A percentile compares a stretch with the other conserved stretches of the same genome.
phyloP scores from a whole-genome alignment of 495 filamentous ascomycete genomes.

The Amniculicola lignicola region DNA sequence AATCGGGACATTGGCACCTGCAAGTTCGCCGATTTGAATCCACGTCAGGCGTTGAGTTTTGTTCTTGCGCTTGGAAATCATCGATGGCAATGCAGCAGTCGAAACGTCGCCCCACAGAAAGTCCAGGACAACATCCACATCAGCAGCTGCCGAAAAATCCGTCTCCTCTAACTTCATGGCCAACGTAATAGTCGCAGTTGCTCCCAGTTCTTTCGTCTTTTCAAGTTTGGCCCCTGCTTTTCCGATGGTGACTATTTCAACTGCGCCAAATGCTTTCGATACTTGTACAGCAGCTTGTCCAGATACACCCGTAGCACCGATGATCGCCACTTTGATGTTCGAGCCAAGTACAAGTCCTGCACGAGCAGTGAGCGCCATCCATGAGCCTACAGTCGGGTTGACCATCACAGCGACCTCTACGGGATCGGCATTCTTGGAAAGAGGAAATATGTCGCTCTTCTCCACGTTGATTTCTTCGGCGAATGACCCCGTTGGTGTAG shows the following conservation, averaged over 20 bases:
- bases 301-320: slow-evolving; percentile 47
- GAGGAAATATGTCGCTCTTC: slow-evolving; percentile 30
- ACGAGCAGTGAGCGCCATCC: slow-evolving; percentile 44
- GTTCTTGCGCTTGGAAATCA: slow-evolving; percentile 11
- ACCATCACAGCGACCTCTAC: slow-evolving; percentile 45
- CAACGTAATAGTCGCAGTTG: slow-evolving; percentile 43
- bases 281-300: slow-evolving; percentile 44
- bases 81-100: slow-evolving; percentile 17
- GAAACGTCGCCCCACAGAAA: slow-evolving; percentile 34
- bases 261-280: slow-evolving; percentile 44
- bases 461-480: slow-evolving; percentile 44
- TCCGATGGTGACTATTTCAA: slow-evolving; percentile 44
- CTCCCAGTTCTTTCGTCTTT: slow-evolving; percentile 40
- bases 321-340: slow-evolving; percentile 44
- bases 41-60: slow-evolving; percentile 25
- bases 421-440: slow-evolving; percentile 43
- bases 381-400: slow-evolving; percentile 49
- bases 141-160: slow-evolving; percentile 40
- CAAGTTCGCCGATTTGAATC: slow-evolving; percentile 34
- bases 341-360: slow-evolving; percentile 29
- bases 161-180: slow-evolving; percentile 41
- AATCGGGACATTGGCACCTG: slow-evolving; percentile 18
- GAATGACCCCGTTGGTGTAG: slow-evolving; percentile 30
- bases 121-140: slow-evolving; percentile 39
- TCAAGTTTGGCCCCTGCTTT: slow-evolving; percentile 37